phyloP scores from a whole-genome alignment of 306 rosid genomes.

The Astragalus membranaceus region DNA sequence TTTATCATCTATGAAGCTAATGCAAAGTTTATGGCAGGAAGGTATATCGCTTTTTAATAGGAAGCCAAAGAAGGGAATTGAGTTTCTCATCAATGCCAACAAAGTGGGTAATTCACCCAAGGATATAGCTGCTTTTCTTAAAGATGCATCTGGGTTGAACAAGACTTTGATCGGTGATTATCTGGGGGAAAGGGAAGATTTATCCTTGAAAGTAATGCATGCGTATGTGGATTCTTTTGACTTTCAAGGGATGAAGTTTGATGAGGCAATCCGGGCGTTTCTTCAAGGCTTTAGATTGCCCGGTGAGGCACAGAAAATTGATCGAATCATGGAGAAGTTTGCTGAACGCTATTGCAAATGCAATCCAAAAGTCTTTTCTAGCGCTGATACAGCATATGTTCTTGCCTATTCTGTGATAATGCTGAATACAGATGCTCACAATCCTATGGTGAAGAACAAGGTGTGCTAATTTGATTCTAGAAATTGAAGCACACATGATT shows the following conservation, averaged over 20 bases:
- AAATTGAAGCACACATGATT: slow-evolving; percentile 11
- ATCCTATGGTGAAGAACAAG: slow-evolving; percentile 95
- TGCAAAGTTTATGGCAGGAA: slow-evolving; percentile 85
- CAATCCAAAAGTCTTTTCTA: slow-evolving; percentile 81
- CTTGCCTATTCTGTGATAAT: slow-evolving; percentile 96
- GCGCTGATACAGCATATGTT: slow-evolving; percentile 98
- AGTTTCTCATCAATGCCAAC: slow-evolving; percentile 88
- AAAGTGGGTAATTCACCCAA: slow-evolving; percentile 95
- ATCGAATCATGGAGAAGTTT: slow-evolving; percentile 98
- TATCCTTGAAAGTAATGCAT: slow-evolving; percentile 91
- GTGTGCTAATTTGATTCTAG: slow-evolving; percentile 36
- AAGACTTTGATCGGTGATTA: slow-evolving; percentile 95
- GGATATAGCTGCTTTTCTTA: slow-evolving; percentile 89
- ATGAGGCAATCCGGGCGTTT: slow-evolving; percentile 87
- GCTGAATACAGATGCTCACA: slow-evolving; percentile 98
- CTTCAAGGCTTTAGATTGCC: slow-evolving; percentile 98
- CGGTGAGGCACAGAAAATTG: slow-evolving; percentile 99
- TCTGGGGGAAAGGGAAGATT: slow-evolving; percentile 95
- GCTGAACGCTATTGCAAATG: slow-evolving; percentile 98
- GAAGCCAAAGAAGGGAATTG: slow-evolving; percentile 97
- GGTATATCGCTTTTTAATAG: slow-evolving; percentile 97
- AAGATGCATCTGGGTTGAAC: slow-evolving; percentile 94
- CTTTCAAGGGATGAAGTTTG: slow-evolving; percentile 88
- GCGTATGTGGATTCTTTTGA: slow-evolving; percentile 96
- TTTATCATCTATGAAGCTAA: slow-evolving; percentile 37